Evolutionary conservation across 73 alveolate genomes (phyloP), one percentile per base, ranked within the genome.

Genomic region (Paramecium biaurelia): DNA sequence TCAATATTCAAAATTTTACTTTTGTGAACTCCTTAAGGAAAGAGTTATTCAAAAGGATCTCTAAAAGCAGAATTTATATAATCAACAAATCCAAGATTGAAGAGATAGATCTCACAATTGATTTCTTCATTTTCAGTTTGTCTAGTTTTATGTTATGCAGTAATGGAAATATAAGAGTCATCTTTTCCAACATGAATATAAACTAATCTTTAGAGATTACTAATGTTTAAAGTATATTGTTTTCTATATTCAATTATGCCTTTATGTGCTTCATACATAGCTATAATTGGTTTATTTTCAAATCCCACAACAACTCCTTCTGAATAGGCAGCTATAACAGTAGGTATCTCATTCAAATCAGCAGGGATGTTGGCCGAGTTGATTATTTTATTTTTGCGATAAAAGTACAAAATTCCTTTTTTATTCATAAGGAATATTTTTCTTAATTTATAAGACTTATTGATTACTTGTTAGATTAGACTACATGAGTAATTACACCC

Each of bases 31-130:
- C 94, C 94, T 28, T 42, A 43, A 21, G 94, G 89, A 20, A 70
- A 89, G 1, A 89, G 47, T 6, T 76, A 82, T 72, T 89, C 94
- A 89, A 89, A 89, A 7, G 94, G 92, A 89, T 89, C 94, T 41
- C 87, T 41, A 24, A 70, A 70, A 1, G 94, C 94, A 7, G 94
- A 49, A 28, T 67, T 89, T 1, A 89, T 89, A 23, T 32, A 49
- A 32, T 89, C 94, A 21, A 89, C 94, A 37, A 89, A 49, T 26
- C 94, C 94, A 30, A 43, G 74, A 38, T 89, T 89, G 63, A 89
- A 89, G 12, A 89, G 45, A 28, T 89, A 89, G 11, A 70, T 41
- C 15, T 89, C 94, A 10, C 57, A 57, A 79, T 79, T 79, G 9
- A 11, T 41, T 24, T 41, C 90, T 63, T 79, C 90, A 43, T 47